These are phyloP conservation scores for Drosera spatulata DNA, from an alignment of 179 eudicot species.

Conservation along the genomic window DNA sequence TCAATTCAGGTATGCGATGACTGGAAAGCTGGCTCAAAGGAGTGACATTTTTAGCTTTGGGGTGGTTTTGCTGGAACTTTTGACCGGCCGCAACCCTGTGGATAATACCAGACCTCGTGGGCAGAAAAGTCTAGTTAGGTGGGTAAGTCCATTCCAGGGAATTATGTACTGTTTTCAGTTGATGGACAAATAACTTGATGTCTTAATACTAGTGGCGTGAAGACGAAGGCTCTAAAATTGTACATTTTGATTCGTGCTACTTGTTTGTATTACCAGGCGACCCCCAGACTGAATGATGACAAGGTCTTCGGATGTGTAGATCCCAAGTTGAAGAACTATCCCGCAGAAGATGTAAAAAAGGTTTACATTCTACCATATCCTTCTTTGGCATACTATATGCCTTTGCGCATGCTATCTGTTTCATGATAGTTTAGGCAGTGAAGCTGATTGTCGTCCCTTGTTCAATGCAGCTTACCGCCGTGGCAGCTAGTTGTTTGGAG, in stretches of 20 bases:
- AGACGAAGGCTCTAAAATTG: too few relatives aligned
- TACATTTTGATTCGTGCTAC: too few relatives aligned
- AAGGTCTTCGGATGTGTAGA: conserved; percentile 12
- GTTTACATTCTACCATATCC: background rate
- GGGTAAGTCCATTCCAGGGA: too few relatives aligned
- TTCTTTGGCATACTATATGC: background rate
- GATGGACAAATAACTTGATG: too few relatives aligned
- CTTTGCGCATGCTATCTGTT: background rate
- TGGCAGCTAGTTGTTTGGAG: conserved; percentile 10
- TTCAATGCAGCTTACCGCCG: conserved; percentile 9
- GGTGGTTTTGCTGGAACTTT: too few relatives aligned
- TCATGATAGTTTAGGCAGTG: too few relatives aligned
- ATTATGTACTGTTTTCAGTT: too few relatives aligned
- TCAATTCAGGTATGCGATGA: conserved; percentile 12
- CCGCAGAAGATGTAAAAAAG: conserved; percentile 12
- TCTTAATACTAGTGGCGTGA: too few relatives aligned
- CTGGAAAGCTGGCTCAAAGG: conserved; percentile 12
- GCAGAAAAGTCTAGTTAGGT: too few relatives aligned
- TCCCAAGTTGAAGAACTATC: conserved; percentile 14
- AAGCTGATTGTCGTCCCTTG: background rate
- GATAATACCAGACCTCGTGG: too few relatives aligned
- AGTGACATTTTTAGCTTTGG: background rate
- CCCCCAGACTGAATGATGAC: conserved; percentile 14
- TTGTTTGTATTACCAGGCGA: too few relatives aligned
- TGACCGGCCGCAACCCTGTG: too few relatives aligned